Evolutionary conservation across 768 basidiomycete species (phyloP), one percentile per base, ranked within the genome.

Genomic region (Phlebiopsis flavidoalba): DNA sequence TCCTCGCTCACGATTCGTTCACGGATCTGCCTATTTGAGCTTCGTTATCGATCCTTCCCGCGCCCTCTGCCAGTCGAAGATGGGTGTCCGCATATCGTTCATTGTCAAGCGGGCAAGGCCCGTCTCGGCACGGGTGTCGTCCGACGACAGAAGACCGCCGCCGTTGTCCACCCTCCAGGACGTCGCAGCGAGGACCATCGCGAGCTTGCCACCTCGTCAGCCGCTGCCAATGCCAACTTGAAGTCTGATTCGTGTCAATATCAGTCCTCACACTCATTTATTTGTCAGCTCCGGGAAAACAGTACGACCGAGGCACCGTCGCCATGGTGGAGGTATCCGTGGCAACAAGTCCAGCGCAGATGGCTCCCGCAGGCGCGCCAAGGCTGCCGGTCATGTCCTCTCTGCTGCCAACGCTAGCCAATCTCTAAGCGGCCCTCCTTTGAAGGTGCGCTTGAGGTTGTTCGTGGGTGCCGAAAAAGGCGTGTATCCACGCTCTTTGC

Each of bases 21-120:
- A 99, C 83, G n/a, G n/a, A n/a, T n/a, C n/a, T n/a, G n/a, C 96
- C 96, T 46, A 97, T 98, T n/a, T 65, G 96, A 99, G 79, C 89
- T n/a, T 99, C 69, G 96, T 99, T 66, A 86, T 99, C 77, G n/a
- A n/a, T 98, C 93, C 88, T 83, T 98, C 62, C 96, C 96, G n/a
- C 59, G 95, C 96, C 58, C 88, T 98, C 62, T 98, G 96, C 82
- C 89, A 94, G n/a, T n/a, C n/a, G 77, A 98, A 98, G 87, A 98
- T 98, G 95, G 95, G 95, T 75, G 91, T 98, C 36, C 95, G n/a
- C 95, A 45, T 98, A 98, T n/a, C 78, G 93, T 95, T n/a, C 65
- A 97, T 99, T 66, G 95, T 96, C 68, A 98, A 98, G 81, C n/a
- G n/a, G 90, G 91, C 79, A 98, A 98, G 80, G 93, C 96, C 59